These are phyloP conservation scores for Sclerotinia spermophila DNA, from an alignment of 2,329 filamentous ascomycete species.

Conservation along the genomic window DNA sequence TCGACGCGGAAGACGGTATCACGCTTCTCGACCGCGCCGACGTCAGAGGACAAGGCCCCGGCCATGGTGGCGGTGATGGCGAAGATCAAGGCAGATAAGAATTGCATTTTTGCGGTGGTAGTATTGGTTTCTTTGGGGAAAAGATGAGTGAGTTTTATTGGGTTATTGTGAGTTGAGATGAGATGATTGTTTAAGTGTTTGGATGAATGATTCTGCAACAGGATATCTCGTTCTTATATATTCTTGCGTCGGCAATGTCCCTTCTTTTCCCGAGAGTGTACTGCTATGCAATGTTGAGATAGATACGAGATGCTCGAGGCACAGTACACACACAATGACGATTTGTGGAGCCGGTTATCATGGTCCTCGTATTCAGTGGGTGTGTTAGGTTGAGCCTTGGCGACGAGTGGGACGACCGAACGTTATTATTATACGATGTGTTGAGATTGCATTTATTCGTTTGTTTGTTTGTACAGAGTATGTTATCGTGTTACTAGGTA, in stretches of 20 bases:
- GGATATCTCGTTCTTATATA: background rate
- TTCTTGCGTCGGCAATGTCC: background rate
- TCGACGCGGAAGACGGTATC: too few relatives aligned
- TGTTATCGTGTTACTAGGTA: too few relatives aligned
- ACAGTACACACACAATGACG: background rate
- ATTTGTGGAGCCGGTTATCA: conserved; percentile 19
- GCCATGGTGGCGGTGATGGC: conserved; percentile 12
- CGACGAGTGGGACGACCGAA: background rate
- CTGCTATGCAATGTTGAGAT: too few relatives aligned
- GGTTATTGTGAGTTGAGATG: background rate
- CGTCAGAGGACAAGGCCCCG: background rate
- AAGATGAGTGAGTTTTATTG: background rate
- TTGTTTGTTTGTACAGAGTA: too few relatives aligned
- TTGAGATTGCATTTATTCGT: background rate
- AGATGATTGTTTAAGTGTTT: background rate
- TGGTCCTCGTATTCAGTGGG: conserved; percentile 45
- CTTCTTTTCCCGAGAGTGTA: background rate
- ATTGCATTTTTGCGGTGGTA: conserved; percentile 3
- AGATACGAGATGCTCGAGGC: conserved; percentile 1
- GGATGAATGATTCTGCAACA: background rate
- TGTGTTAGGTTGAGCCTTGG: background rate
- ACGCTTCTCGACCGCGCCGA: background rate
- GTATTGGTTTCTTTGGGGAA: background rate
- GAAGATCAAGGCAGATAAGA: background rate
- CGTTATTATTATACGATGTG: background rate